These are phyloP conservation scores for Ceriops decandra DNA, from an alignment of 345 rosid species.

Conservation along the genomic window DNA sequence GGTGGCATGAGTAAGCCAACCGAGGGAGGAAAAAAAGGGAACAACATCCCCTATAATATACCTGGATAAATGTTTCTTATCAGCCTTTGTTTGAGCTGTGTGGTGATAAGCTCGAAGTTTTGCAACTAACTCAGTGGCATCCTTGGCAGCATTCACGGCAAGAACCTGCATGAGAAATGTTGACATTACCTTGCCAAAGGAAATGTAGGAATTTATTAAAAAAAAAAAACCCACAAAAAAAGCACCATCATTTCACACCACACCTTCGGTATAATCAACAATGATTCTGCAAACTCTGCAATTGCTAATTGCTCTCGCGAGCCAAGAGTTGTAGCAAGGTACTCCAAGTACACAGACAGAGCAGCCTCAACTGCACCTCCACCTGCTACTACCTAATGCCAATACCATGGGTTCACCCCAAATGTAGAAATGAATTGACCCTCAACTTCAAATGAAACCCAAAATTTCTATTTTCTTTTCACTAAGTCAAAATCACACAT, in stretches of 20 bases:
- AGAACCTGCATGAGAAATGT: constrained; percentile 51
- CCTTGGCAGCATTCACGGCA: constrained; percentile 96
- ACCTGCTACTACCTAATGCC: constrained; percentile 84
- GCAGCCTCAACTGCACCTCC: constrained; percentile 99
- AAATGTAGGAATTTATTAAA: not conserved
- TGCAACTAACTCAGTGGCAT: constrained; percentile 92
- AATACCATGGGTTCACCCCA: constrained; percentile 1
- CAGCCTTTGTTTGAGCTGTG: constrained; percentile 92
- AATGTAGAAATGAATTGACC: not conserved
- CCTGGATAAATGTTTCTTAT: constrained; percentile 89
- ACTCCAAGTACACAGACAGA: constrained; percentile 83
- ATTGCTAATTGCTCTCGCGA: constrained; percentile 94
- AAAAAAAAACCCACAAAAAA: no score
- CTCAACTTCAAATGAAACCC: not conserved
- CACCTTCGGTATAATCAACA: constrained; percentile 88
- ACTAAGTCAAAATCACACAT: not conserved
- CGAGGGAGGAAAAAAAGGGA: no score
- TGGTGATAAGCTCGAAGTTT: constrained; percentile 93
- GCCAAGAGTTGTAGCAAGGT: constrained; percentile 88
- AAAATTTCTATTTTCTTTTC: no score
- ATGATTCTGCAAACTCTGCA: constrained; percentile 93
- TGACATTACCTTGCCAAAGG: not conserved
- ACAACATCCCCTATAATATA: constrained; percentile 12
- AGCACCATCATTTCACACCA: not conserved
- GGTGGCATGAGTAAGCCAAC: no score